Base-by-base conservation (phyloP, 208 protist species). In the Crithidia thermophila region DNA sequence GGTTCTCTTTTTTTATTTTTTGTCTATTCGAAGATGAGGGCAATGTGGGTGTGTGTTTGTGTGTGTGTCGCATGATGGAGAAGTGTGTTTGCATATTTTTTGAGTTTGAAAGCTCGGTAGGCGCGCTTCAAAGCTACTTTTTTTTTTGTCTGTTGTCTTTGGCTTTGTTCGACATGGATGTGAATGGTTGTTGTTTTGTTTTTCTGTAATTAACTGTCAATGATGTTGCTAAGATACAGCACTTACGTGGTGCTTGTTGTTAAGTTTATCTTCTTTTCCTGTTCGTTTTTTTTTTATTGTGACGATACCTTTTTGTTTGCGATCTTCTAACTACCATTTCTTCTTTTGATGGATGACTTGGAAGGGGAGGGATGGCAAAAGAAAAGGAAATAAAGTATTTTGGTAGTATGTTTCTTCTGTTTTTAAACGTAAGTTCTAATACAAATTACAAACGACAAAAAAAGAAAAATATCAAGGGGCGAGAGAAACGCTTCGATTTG, bases 301-400 rank as follows among this genome's bases (percentile, higher is more conserved):
- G 40, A 46, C 16, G 16, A n/a, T 6, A 0, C 16, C 40, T 46
- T 18, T 46, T 46, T 20, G 18, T 46, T 46, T 20, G 40, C 20
- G 40, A 18, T 46, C 40, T 6, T 9, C 40, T 46, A 21, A 8
- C 40, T 9, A 21, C 20, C 16, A 18, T 40, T 42, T 55, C 9
- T 34, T 55, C 8, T 30, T 60, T n/a, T 28, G 31, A 60, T 7
- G n/a, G n/a, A n/a, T n/a, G n/a, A n/a, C n/a, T n/a, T n/a, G n/a
- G 42, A 39, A 45, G n/a, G 28, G 10, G 10, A 46, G n/a, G 11
- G 10, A 21, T 39, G 47, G 16, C 16, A 49, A 49, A 49, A 62
- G 27, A 62, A 49, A 62, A 50, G 31, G 7, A 62, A 23, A 50
- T 49, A 47, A 31, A 30, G 23, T 8, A 50, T 50, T 20, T 20